phyloP scores from a whole-genome alignment of 768 basidiomycete species.

The Xanthoconium stramineum region DNA sequence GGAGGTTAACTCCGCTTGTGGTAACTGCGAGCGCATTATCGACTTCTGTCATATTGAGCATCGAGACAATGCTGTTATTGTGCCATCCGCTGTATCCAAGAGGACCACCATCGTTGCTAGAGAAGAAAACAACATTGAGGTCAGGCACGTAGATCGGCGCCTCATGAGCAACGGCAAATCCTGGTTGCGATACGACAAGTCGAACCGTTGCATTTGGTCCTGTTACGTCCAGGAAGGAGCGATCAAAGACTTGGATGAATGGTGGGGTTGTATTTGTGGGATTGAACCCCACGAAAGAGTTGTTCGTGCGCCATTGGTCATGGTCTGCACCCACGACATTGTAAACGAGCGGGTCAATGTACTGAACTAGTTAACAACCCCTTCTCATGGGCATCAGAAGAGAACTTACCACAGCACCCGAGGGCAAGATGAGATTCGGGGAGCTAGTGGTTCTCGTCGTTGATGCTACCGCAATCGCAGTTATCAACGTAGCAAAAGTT shows the following conservation, averaged over 20 bases:
- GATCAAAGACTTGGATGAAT: slow-evolving; percentile 57
- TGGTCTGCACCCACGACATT: slow-evolving; percentile 49
- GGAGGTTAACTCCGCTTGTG: slow-evolving; percentile 43
- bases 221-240: slow-evolving; percentile 55
- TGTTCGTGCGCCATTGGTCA: slow-evolving; percentile 31
- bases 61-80: slow-evolving; percentile 61
- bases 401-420: slow-evolving; percentile 20
- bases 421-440: slow-evolving; percentile 7
- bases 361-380: slow-evolving; percentile 30
- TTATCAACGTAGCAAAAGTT: not conserved
- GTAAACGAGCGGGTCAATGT: slow-evolving; percentile 48
- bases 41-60: slow-evolving; percentile 58
- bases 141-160: slow-evolving; percentile 64
- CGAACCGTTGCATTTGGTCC: slow-evolving; percentile 56
- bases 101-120: slow-evolving; percentile 64
- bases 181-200: slow-evolving; percentile 55
- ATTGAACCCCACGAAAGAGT: slow-evolving; percentile 49
- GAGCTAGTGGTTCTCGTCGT: not conserved
- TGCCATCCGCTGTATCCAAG: slow-evolving; percentile 62
- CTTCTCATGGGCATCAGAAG: not conserved
- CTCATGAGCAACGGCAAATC: slow-evolving; percentile 76
- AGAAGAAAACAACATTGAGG: slow-evolving; percentile 75
- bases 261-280: slow-evolving; percentile 58
- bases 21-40: slow-evolving; percentile 40
- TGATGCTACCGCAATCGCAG: slow-evolving; percentile 1